Base-by-base conservation (phyloP, 305 asterid genomes). In the Striga hermonthica region DNA sequence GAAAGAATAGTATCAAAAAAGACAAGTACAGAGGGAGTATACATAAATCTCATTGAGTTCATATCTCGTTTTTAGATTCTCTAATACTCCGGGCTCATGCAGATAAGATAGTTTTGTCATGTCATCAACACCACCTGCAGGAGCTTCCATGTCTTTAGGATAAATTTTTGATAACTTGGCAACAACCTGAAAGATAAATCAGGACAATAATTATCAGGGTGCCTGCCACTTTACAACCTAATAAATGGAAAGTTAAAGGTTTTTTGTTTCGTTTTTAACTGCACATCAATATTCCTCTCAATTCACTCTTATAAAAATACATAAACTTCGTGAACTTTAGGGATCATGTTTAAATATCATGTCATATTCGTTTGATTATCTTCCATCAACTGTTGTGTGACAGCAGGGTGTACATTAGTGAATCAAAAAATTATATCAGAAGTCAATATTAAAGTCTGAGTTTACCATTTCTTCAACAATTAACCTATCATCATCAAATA, bases 111-210 rank as follows among this genome's bases (percentile, higher is more conserved):
- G 80, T 81, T 90, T 92, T 75, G 98, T 92, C 98, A 92, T 90
- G 88, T 92, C 98, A 82, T 92, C 97, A 76, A 93, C 97, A 75
- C 99, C 99, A 52, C 91, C 99, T 62, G 96, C 84, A 71, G 95
- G 95, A 71, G 97, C 96, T 83, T 93, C 99, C 77, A 78, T 79
- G 67, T 93, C 99, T 81, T 88, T 90, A 22, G 99, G 99, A 77
- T 86, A 85, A 71, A 93, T 67, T 73, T 77, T 82, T 8, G 96
- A 85, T 71, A 93, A 82, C 86, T 88, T 88, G 69, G 80, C 72
- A 75, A 75, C 81, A 73, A 83, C 80, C 99, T 93, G 89, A 71
- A 66, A 41, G 44, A 74, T 34, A 62, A 31, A 70, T 13, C 59
- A 59, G 64, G 66, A 44, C 48, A 60, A 65, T 55, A 4, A 65